A percentile compares a stretch with the other conserved stretches of the same genome.
Evolutionary conservation across 768 basidiomycete genomes (phyloP).

Genomic region (Saitozyma podzolica): DNA sequence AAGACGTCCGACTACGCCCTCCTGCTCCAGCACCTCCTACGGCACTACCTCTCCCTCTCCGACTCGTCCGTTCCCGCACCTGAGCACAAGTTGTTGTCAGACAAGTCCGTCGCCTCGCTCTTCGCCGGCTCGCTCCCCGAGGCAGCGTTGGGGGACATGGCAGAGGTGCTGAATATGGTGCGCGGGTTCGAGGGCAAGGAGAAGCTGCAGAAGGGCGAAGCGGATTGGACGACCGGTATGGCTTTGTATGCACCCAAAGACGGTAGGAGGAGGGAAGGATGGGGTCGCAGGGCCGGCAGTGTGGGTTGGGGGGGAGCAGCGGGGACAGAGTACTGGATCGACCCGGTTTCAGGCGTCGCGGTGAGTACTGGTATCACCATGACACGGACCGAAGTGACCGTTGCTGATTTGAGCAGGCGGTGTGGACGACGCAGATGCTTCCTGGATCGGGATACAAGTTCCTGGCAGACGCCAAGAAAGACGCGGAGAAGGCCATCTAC

Average conservation of each 20-base stretch:
- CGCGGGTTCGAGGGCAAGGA: conserved; percentile 5
- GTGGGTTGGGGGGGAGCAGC: conserved; percentile 42
- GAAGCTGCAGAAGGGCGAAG: conserved; percentile 18
- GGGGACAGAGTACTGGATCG: conserved; percentile 40
- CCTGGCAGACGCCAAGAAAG: conserved; percentile 12
- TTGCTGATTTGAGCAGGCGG: conserved; percentile 15
- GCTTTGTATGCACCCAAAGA: conserved; percentile 24
- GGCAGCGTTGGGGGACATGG: conserved; percentile 12
- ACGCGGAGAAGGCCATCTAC: conserved; percentile 13
- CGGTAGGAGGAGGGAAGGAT: conserved; percentile 18
- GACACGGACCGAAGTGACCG: background rate
- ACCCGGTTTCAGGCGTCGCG: conserved; percentile 28
- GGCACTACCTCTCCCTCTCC: conserved; percentile 21
- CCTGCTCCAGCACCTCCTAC: conserved; percentile 35
- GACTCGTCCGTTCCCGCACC: background rate
- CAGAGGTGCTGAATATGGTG: conserved; percentile 12
- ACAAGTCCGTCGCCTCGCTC: conserved; percentile 17
- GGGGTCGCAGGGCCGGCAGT: conserved; percentile 28
- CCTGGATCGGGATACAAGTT: conserved; percentile 8
- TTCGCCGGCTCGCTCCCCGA: conserved; percentile 31
- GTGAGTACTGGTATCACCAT: conserved; percentile 16
- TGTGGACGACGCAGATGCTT: conserved; percentile 32
- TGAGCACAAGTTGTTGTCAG: conserved; percentile 16
- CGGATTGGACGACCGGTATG: conserved; percentile 42
- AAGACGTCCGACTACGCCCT: conserved; percentile 29